Percentiles rank a stretch among this genome's conserved stretches.
phyloP scores from a whole-genome alignment of 1,284 basidiomycete species.

The Trichosporon sp. region DNA sequence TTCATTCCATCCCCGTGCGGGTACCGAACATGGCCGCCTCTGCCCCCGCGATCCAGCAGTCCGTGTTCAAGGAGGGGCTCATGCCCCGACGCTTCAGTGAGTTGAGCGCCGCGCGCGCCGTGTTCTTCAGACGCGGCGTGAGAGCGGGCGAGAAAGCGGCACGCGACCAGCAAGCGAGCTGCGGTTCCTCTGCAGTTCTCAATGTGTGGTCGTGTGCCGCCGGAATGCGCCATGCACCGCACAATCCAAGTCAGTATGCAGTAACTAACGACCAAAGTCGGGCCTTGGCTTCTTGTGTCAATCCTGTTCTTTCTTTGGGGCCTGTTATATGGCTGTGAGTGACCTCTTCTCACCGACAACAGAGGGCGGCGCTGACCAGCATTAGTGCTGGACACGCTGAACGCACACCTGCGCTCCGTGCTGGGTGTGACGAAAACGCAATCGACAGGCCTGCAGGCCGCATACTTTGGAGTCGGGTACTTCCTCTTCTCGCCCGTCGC shows the following conservation, averaged over 20 bases:
- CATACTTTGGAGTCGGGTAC: constrained; percentile 72
- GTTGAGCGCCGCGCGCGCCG: neutral
- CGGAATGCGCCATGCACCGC: too few relatives aligned
- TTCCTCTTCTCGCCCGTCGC: constrained; percentile 60
- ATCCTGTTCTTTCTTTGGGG: constrained; percentile 78
- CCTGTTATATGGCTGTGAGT: constrained; percentile 65
- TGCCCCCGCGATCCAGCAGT: neutral
- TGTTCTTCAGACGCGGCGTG: too few relatives aligned
- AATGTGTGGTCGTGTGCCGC: neutral
- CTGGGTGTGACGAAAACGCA: constrained; percentile 73
- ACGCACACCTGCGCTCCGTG: constrained; percentile 78
- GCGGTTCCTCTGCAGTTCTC: too few relatives aligned
- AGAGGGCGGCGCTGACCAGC: constrained; percentile 58
- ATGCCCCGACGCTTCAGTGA: constrained; percentile 16
- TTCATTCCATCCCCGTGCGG: neutral
- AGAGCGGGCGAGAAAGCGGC: too few relatives aligned
- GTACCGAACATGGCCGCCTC: neutral
- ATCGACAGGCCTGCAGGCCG: constrained; percentile 80
- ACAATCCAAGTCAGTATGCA: too few relatives aligned
- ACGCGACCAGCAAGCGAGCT: too few relatives aligned
- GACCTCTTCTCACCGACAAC: constrained; percentile 64
- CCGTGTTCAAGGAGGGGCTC: constrained; percentile 18
- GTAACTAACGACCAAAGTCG: constrained; percentile 35
- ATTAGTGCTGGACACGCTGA: constrained; percentile 73
- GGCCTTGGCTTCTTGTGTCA: constrained; percentile 71